These are phyloP conservation scores for Apiotrichum akiyoshidainum DNA, from an alignment of 1,284 basidiomycete genomes.

Conservation along the genomic window DNA sequence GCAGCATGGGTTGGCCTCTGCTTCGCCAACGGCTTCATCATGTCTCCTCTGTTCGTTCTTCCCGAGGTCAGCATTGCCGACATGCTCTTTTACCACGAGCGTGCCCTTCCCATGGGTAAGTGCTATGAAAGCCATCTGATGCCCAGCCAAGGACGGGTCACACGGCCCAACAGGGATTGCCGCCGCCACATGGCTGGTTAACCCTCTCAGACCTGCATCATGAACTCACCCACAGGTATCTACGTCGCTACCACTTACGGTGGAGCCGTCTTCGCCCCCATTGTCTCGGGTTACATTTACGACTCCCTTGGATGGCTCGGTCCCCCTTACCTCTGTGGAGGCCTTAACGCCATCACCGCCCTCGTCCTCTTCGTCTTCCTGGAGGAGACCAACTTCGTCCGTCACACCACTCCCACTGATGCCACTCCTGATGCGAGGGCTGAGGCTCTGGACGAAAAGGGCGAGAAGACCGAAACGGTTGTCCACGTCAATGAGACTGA, in stretches of 20 bases:
- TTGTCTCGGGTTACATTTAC: slow-evolving; percentile 28
- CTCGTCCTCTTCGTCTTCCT: slow-evolving; percentile 30
- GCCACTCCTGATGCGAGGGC: too few species aligned
- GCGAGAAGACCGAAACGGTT: neutral
- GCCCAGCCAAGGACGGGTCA: too few species aligned
- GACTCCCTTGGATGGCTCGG: slow-evolving; percentile 26
- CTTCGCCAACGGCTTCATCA: slow-evolving; percentile 21
- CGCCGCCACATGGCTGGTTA: too few species aligned
- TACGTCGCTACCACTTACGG: slow-evolving; percentile 27
- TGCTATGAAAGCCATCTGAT: too few species aligned
- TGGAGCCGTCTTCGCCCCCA: slow-evolving; percentile 23
- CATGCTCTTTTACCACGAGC: slow-evolving; percentile 31
- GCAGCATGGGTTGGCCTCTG: slow-evolving; percentile 22
- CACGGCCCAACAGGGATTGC: too few species aligned
- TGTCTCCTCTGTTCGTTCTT: slow-evolving; percentile 25
- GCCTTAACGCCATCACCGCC: slow-evolving; percentile 19
- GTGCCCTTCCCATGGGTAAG: slow-evolving; percentile 23
- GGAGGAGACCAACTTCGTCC: slow-evolving; percentile 30
- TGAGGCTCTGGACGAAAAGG: neutral
- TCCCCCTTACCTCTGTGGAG: slow-evolving; percentile 19
- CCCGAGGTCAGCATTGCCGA: slow-evolving; percentile 25
- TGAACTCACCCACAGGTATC: neutral
- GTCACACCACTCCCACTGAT: too few species aligned
- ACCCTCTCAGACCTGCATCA: too few species aligned
- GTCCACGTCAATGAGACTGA: neutral